Evolutionary conservation across 1,139 yeast species (phyloP).

Genomic region (Kluyveromyces marxianus): DNA sequence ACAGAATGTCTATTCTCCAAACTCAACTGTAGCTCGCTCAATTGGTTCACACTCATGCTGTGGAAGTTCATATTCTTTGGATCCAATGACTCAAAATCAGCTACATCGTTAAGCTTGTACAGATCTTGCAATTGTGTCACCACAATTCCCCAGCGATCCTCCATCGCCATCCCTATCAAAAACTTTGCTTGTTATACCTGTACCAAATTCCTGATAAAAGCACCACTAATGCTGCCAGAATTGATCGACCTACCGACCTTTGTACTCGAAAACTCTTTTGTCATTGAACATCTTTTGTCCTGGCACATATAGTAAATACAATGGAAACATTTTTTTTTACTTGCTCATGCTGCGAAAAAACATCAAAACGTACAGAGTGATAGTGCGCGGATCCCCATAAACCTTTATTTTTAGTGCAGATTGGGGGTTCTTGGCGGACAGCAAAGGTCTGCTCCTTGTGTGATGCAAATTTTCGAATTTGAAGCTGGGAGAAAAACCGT

Average conservation of each 20-base stretch:
- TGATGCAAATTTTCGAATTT: neutral
- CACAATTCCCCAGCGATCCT: constrained; percentile 64
- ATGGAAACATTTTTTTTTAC: neutral
- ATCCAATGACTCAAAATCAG: constrained; percentile 42
- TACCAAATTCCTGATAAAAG: neutral
- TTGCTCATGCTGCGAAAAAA: neutral
- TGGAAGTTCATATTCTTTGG: constrained; percentile 28
- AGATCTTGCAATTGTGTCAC: constrained; percentile 61
- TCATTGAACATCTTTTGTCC: too few species aligned
- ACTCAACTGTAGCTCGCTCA: constrained; percentile 29
- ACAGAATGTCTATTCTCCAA: constrained; percentile 13
- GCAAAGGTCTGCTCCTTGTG: neutral
- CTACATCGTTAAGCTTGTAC: constrained; percentile 51
- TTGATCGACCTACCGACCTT: too few species aligned
- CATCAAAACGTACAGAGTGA: constrained; percentile 1
- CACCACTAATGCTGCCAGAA: neutral
- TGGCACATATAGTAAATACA: too few species aligned
- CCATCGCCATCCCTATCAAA: constrained; percentile 13
- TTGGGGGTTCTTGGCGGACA: neutral
- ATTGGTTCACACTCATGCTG: constrained; percentile 34
- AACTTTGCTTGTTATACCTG: neutral
- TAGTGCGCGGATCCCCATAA: neutral
- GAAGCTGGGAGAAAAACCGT: neutral
- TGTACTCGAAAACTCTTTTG: too few species aligned
- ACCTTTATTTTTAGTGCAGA: neutral